Conservation (phyloP, 2,329 filamentous ascomycete species). For the Diaporthe sp. region DNA sequence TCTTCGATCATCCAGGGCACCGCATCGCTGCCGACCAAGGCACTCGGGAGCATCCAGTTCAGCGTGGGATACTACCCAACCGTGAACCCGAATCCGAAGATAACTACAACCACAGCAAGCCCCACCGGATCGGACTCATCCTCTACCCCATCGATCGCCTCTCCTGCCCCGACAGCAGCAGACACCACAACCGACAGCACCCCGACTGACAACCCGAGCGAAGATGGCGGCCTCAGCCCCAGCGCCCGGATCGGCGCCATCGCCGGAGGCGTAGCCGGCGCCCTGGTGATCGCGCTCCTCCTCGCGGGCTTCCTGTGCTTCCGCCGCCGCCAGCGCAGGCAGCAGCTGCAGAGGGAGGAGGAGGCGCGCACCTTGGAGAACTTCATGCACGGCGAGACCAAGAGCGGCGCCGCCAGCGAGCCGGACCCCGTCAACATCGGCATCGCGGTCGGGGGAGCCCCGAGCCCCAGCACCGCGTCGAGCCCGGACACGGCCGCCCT, state of each 20-base stretch:
- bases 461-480: conserved; percentile 19
- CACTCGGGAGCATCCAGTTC: conserved; percentile 48
- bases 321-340: conserved; percentile 38
- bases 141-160: conserved; percentile 17
- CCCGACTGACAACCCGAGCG: background rate
- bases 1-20: conserved; percentile 46
- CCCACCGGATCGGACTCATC: background rate
- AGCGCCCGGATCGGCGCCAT: conserved; percentile 47
- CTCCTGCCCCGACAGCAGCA: conserved; percentile 25
- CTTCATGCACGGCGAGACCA: background rate
- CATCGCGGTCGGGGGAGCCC: background rate
- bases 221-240: conserved; percentile 42
- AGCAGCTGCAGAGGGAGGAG: background rate
- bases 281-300: conserved; percentile 44
- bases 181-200: conserved; percentile 13
- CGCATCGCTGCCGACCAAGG: conserved; percentile 47
- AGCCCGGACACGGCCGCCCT: conserved; percentile 15
- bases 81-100: background rate
- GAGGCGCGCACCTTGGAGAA: background rate
- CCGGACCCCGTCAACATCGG: conserved; percentile 28
- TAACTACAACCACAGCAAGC: conserved; percentile 19
- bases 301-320: conserved; percentile 41
- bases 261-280: conserved; percentile 43
- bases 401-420: conserved; percentile 6
- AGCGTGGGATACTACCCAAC: conserved; percentile 39